Conservation (phyloP, 2,329 filamentous ascomycete genomes). For the Pseudogymnoascus sp. region DNA sequence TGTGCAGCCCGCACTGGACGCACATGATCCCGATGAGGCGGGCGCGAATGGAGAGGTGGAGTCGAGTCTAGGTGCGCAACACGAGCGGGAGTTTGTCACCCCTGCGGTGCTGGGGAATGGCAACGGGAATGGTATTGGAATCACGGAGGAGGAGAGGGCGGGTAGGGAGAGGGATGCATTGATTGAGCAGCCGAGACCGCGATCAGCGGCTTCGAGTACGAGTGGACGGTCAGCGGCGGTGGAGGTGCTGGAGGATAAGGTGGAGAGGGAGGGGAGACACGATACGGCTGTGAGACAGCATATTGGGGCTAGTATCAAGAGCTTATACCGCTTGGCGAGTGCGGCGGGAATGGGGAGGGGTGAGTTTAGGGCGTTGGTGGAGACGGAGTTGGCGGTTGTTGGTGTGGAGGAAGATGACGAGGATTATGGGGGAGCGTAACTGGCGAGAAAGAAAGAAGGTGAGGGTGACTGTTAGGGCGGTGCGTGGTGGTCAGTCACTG, state of each 20-base stretch:
- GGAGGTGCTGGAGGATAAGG: constrained; percentile 16
- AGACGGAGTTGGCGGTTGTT: constrained; percentile 63
- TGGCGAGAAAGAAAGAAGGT: too few species aligned
- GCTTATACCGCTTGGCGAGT: constrained; percentile 62
- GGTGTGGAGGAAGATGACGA: constrained; percentile 48
- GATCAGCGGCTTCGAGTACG: background rate
- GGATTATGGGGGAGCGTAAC: background rate
- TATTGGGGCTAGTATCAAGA: constrained; percentile 69
- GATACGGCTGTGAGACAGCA: constrained; percentile 74
- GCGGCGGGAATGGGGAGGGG: constrained; percentile 64
- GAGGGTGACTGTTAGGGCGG: too few species aligned
- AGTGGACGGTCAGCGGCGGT: background rate
- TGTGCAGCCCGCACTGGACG: constrained; percentile 74
- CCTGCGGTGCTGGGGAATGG: constrained; percentile 17
- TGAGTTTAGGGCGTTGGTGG: constrained; percentile 67
- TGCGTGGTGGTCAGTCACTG: background rate
- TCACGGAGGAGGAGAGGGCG: background rate
- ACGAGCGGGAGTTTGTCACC: constrained; percentile 32
- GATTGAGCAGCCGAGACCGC: constrained; percentile 36
- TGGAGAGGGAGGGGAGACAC: constrained; percentile 50
- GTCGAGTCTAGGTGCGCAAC: constrained; percentile 35
- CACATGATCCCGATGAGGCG: constrained; percentile 70
- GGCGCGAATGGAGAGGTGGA: constrained; percentile 33
- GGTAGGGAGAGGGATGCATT: constrained; percentile 31
- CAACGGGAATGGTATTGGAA: constrained; percentile 20